A percentile compares a stretch with the other conserved stretches of the same genome.
phyloP scores from a whole-genome alignment of 768 basidiomycete species.

The Suillus decipiens region DNA sequence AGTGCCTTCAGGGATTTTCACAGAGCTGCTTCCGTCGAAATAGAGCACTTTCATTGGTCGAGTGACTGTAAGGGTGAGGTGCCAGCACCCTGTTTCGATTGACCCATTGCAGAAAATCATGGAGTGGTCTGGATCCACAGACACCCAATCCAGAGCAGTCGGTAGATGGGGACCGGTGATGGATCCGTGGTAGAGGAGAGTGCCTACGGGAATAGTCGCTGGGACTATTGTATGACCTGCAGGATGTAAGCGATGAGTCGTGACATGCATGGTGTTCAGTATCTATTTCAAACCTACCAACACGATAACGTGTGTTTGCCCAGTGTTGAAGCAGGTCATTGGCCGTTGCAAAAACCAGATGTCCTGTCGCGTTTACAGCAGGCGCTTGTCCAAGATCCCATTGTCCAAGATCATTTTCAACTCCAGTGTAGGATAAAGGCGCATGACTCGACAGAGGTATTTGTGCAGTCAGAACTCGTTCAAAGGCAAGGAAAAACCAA shows the following conservation, averaged over 20 bases:
- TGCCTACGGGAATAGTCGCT: conserved; percentile 35
- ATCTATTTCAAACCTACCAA: conserved; percentile 22
- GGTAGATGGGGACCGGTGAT: conserved; percentile 15
- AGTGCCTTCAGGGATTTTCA: conserved; percentile 30
- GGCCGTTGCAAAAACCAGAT: conserved; percentile 38
- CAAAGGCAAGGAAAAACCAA: neutral
- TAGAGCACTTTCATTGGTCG: conserved; percentile 33
- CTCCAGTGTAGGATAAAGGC: too few relatives aligned
- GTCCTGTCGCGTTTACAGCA: conserved; percentile 29
- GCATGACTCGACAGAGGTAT: neutral
- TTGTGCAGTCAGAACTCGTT: neutral
- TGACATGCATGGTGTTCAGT: neutral
- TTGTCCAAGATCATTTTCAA: neutral
- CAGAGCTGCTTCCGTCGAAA: conserved; percentile 33
- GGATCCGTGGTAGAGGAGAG: conserved; percentile 38
- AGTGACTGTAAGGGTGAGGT: conserved; percentile 29
- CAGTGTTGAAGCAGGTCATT: conserved; percentile 39
- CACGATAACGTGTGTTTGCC: conserved; percentile 39
- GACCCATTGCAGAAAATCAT: conserved; percentile 34
- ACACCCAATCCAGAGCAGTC: conserved; percentile 29
- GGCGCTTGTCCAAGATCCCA: conserved; percentile 29
- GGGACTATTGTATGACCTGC: conserved; percentile 35
- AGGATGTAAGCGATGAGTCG: neutral
- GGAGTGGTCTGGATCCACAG: conserved; percentile 39
- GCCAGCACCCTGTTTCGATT: conserved; percentile 26